Conservation (phyloP, 345 rosid species). For the Psidium guajava region DNA sequence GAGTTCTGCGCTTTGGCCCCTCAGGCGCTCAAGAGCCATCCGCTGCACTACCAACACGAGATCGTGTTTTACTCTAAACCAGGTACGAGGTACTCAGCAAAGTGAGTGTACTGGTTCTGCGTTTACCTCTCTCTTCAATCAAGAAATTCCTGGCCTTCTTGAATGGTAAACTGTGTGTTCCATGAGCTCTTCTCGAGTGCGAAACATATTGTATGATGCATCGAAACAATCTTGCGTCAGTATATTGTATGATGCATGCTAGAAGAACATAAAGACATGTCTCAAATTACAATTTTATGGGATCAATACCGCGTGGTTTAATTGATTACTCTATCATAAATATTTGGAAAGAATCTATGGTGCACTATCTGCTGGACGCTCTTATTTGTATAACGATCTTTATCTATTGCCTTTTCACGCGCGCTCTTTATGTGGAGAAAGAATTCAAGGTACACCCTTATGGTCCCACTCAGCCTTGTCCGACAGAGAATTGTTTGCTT, state of each 20-base stretch:
- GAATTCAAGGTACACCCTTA: not conserved
- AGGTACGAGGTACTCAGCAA: slow-evolving; percentile 11
- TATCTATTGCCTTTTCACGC: not conserved
- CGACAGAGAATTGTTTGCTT: not conserved
- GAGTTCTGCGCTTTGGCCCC: slow-evolving; percentile 82
- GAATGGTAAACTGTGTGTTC: not conserved
- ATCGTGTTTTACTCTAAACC: slow-evolving; percentile 56
- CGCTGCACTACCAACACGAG: slow-evolving; percentile 65
- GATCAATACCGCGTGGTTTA: too few species aligned
- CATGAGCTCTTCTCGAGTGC: not conserved
- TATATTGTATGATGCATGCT: not conserved
- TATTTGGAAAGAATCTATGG: not conserved
- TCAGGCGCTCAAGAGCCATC: slow-evolving; percentile 40
- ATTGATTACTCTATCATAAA: too few species aligned
- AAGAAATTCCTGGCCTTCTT: not conserved
- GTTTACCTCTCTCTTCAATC: not conserved
- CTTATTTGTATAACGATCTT: not conserved
- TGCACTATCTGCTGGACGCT: not conserved
- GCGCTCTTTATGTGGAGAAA: not conserved
- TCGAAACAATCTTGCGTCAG: not conserved
- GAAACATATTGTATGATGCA: not conserved
- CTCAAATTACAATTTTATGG: not conserved
- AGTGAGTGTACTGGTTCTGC: not conserved
- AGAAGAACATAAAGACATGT: not conserved
- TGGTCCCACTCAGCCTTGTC: not conserved